phyloP scores from a whole-genome alignment of 805 yeast species.

The Saturnispora gosingensis region DNA sequence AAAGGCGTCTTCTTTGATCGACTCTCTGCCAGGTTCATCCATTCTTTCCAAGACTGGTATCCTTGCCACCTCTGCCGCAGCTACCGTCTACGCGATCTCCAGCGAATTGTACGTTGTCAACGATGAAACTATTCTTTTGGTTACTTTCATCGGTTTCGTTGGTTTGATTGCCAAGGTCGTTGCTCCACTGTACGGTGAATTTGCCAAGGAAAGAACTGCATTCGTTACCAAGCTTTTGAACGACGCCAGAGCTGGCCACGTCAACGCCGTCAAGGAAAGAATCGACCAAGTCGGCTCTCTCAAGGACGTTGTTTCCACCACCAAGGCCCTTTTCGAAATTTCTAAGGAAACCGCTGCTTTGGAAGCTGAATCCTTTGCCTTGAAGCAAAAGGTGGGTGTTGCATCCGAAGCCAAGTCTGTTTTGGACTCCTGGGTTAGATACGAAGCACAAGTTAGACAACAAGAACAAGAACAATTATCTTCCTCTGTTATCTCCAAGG shows the following conservation, averaged over 20 bases:
- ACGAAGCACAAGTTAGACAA: conserved; percentile 94
- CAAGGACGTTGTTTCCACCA: conserved; percentile 84
- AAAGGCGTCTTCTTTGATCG: conserved; percentile 83
- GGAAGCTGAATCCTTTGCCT: conserved; percentile 90
- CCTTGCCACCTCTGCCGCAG: conserved; percentile 91
- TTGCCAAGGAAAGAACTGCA: conserved; percentile 80
- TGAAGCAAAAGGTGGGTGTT: conserved; percentile 82
- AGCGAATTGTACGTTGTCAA: conserved; percentile 88
- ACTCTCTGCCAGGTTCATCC: conserved; percentile 88
- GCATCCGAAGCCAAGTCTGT: conserved; percentile 90
- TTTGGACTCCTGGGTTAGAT: conserved; percentile 98
- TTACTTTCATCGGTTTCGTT: conserved; percentile 70
- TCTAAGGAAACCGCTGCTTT: conserved; percentile 95
- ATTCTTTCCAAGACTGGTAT: conserved; percentile 87
- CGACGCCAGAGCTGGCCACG: conserved; percentile 83
- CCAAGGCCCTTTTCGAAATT: conserved; percentile 84
- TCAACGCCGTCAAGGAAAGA: conserved; percentile 86
- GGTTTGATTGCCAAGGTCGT: conserved; percentile 73
- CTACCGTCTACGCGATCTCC: conserved; percentile 87
- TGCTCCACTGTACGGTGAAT: conserved; percentile 91
- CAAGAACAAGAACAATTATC: conserved; percentile 90
- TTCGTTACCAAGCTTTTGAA: conserved; percentile 48
- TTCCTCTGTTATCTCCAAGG: conserved; percentile 77
- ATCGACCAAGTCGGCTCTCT: conserved; percentile 80
- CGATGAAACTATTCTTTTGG: conserved; percentile 83